These are phyloP conservation scores for Entonaema liquescens DNA, from an alignment of 495 filamentous ascomycete genomes.

Conservation along the genomic window DNA sequence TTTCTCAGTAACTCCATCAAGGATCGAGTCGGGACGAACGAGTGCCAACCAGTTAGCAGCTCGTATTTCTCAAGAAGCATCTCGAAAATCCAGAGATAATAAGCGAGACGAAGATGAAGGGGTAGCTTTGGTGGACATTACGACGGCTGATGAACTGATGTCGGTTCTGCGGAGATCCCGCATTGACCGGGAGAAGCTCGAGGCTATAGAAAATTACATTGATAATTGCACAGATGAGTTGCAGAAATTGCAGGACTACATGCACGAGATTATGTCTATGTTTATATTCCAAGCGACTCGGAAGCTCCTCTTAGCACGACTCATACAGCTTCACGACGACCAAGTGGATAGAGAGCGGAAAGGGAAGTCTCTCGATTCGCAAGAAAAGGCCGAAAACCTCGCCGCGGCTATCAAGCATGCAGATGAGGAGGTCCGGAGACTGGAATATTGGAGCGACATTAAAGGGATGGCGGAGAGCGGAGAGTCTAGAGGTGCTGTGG, in stretches of 20 bases:
- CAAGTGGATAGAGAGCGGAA: slow-evolving; percentile 48
- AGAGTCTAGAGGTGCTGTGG: slow-evolving; percentile 56
- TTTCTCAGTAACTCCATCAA: slow-evolving; percentile 74
- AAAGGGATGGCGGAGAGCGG: slow-evolving; percentile 67
- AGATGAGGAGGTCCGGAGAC: slow-evolving; percentile 69
- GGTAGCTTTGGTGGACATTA: slow-evolving; percentile 36
- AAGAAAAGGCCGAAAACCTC: slow-evolving; percentile 60
- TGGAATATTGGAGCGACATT: slow-evolving; percentile 82
- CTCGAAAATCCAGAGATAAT: slow-evolving; percentile 48
- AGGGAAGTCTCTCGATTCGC: slow-evolving; percentile 39
- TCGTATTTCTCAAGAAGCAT: slow-evolving; percentile 44
- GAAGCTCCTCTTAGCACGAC: slow-evolving; percentile 72
- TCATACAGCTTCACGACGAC: slow-evolving; percentile 70
- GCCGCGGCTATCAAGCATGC: slow-evolving; percentile 66
- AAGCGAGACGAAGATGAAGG: slow-evolving; percentile 44
- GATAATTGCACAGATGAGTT: slow-evolving; percentile 82
- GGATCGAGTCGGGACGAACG: neutral
- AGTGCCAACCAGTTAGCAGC: slow-evolving; percentile 19
- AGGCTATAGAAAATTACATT: slow-evolving; percentile 80
- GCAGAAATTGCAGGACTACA: slow-evolving; percentile 75
- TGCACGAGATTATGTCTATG: slow-evolving; percentile 83
- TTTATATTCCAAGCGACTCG: slow-evolving; percentile 92
- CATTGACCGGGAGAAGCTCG: slow-evolving; percentile 91
- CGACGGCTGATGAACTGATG: slow-evolving; percentile 46
- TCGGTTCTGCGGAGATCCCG: slow-evolving; percentile 67